These are phyloP conservation scores for Astrothelium macrocarpum DNA, from an alignment of 495 filamentous ascomycete species.

Conservation along the genomic window DNA sequence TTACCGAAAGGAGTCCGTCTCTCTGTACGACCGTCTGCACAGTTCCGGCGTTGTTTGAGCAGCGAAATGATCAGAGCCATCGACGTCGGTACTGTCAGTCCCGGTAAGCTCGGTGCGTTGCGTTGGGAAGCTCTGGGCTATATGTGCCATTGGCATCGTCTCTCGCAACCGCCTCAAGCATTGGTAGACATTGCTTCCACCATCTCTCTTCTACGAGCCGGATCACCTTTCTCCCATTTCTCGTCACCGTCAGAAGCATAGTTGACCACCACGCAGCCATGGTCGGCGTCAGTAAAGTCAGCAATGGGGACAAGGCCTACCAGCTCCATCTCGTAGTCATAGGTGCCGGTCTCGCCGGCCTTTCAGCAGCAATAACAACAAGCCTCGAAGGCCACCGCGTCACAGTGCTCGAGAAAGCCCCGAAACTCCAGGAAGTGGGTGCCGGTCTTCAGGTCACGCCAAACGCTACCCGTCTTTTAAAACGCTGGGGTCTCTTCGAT, in stretches of 20 bases:
- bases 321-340: constrained; percentile 22
- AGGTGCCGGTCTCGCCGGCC: constrained; percentile 40
- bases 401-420: constrained; percentile 20
- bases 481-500: constrained; percentile 43
- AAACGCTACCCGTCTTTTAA: constrained; percentile 45
- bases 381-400: constrained; percentile 23
- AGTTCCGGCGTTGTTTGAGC: neutral
- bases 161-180: neutral
- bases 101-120: neutral
- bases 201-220: neutral
- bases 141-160: neutral
- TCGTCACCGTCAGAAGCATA: neutral
- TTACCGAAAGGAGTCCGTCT: neutral
- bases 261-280: neutral
- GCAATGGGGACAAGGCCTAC: neutral
- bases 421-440: constrained; percentile 33
- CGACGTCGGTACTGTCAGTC: constrained; percentile 1
- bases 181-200: neutral
- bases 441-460: constrained; percentile 50
- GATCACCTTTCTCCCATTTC: constrained; percentile 1
- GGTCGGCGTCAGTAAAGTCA: neutral
- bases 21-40: neutral
- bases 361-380: constrained; percentile 36
- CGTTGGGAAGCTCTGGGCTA: neutral
- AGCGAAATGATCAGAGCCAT: constrained; percentile 3